These are phyloP conservation scores for Pestalotiopsis sp. DNA, from an alignment of 2,329 filamentous ascomycete species.

Conservation along the genomic window DNA sequence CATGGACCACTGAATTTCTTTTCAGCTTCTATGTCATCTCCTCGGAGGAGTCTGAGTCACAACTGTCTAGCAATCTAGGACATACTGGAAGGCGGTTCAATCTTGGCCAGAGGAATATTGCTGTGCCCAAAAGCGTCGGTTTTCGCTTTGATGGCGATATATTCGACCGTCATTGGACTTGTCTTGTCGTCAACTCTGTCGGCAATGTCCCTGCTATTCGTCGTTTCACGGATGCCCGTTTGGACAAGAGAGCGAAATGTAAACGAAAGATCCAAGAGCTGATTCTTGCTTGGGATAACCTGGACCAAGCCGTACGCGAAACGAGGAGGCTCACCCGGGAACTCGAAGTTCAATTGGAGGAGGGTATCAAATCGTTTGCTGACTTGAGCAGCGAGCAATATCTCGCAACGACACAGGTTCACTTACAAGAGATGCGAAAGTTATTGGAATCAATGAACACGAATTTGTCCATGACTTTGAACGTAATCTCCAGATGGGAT, in stretches of 20 bases:
- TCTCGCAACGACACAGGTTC: conserved; percentile 5
- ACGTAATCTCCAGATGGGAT: conserved; percentile 26
- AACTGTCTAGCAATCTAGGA: background rate
- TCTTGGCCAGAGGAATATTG: background rate
- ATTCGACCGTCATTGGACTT: conserved; percentile 36
- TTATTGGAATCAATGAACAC: conserved; percentile 23
- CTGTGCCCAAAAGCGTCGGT: conserved; percentile 11
- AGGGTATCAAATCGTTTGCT: background rate
- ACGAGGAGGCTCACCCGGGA: conserved; percentile 14
- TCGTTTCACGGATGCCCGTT: background rate
- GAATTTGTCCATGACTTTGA: conserved; percentile 19
- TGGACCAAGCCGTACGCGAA: conserved; percentile 3
- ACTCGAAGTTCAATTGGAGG: background rate
- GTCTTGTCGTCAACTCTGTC: conserved; percentile 25
- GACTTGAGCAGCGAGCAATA: conserved; percentile 12
- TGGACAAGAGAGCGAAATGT: conserved; percentile 16
- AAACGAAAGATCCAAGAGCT: conserved; percentile 33
- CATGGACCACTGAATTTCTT: conserved; percentile 33
- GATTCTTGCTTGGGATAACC: conserved; percentile 23
- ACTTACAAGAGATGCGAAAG: conserved; percentile 22
- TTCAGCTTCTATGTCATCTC: conserved; percentile 26
- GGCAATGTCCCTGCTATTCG: background rate
- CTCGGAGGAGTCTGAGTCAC: background rate
- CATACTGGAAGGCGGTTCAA: background rate
- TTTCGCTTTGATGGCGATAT: conserved; percentile 34